Evolutionary conservation across 305 asterid genomes (phyloP), one percentile per base, ranked within the genome.

Genomic region (Solanum hybrid): DNA sequence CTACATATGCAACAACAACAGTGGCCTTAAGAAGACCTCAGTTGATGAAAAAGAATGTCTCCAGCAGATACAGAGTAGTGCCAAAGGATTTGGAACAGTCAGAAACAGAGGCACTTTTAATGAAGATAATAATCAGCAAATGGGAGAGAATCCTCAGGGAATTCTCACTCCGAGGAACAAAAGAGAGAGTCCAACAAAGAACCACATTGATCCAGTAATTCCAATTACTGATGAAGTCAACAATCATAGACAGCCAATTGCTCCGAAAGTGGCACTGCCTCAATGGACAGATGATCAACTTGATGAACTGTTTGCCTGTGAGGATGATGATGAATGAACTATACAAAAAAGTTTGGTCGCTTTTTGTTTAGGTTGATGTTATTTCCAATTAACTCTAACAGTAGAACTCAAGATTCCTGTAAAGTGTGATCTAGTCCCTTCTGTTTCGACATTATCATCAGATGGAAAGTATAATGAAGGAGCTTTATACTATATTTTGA

Each of bases 221-320:
- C 92, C 29, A 80, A 91, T 77, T 82, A 89, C 69, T 72, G 88
- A 87, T 82, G 90, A 85, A 88, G 92, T 45, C 78, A 91, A 89
- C 91, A 91, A 64, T 86, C 93, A 90, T 91, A 92, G 84, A 89
- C 97, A 89, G 75, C 91, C 92, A 88, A 42, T 34, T 88, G 31
- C 76, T 82, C 78, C 89, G 45, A 92, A 92, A 77, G 86, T 94
- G 88, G 89, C 94, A 78, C 90, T 93, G 85, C 95, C 95, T 29
- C 87, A 92, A 73, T 96, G 98, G 98, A 96, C 98, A n/a, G 99
- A 96, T 78, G 96, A 95, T 88, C 98, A 95, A 88, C 94, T 95
- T 64, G 93, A 91, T 26, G 93, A 94, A 89, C 97, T 96, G 89
- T 95, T 94, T 93, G 94, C 93, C 19, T 89, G 82, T 34, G 94